Conservation (phyloP, 2,329 filamentous ascomycete species). For the Huntiella omanensis region DNA sequence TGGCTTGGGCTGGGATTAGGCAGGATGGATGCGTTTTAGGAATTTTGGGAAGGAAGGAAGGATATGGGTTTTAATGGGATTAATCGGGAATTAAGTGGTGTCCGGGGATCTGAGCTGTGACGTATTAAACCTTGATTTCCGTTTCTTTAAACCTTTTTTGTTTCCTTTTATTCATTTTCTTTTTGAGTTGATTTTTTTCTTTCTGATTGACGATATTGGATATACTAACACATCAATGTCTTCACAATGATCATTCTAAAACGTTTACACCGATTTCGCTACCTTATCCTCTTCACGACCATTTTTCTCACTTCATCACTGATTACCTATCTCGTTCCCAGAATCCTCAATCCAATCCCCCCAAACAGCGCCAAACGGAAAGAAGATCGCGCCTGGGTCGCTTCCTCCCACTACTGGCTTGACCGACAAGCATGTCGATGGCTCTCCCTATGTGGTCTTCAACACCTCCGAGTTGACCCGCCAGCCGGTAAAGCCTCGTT, state of each 20-base stretch:
- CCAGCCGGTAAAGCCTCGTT: conserved; percentile 20
- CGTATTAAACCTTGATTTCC: not conserved
- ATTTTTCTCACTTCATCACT: conserved; percentile 28
- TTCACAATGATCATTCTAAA: too few relatives aligned
- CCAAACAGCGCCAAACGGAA: conserved; percentile 39
- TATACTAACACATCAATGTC: too few relatives aligned
- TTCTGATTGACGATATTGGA: too few relatives aligned
- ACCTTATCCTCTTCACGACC: conserved; percentile 21
- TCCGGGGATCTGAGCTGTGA: too few relatives aligned
- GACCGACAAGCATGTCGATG: conserved; percentile 63
- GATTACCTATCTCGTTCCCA: conserved; percentile 30
- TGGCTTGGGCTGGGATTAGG: too few relatives aligned
- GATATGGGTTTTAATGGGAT: too few relatives aligned
- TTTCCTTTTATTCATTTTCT: not conserved
- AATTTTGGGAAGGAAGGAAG: too few relatives aligned
- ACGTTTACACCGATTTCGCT: conserved; percentile 27
- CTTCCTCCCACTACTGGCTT: conserved; percentile 51
- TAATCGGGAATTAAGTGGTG: too few relatives aligned
- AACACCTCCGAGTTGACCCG: conserved; percentile 47
- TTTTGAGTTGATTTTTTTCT: not conserved
- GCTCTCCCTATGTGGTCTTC: conserved; percentile 61
- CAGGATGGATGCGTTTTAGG: too few relatives aligned
- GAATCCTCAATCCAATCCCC: conserved; percentile 42
- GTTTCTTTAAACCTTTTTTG: not conserved
- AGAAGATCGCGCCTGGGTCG: conserved; percentile 49